These are phyloP conservation scores for Phlegmacium glaucopus DNA, from an alignment of 768 basidiomycete genomes.

Conservation along the genomic window DNA sequence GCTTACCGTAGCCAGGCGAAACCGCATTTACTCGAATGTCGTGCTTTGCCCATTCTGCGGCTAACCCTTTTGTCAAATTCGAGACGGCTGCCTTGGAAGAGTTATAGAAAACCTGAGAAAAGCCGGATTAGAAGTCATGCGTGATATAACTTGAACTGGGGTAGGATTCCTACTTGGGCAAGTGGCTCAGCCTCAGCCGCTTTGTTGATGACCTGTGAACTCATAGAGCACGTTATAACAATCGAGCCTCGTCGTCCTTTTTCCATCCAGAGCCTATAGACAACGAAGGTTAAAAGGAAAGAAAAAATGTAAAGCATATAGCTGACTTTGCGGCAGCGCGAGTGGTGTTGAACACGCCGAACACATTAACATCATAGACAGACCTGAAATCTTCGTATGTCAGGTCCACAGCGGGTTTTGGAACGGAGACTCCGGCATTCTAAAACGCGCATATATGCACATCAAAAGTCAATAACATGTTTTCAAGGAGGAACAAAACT, in stretches of 20 bases:
- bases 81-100: constrained; percentile 68
- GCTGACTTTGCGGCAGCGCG: constrained; percentile 54
- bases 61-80: constrained; percentile 52
- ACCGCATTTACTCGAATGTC: constrained; percentile 58
- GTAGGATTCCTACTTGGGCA: constrained; percentile 38
- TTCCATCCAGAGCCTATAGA: constrained; percentile 41
- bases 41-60: constrained; percentile 57
- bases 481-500: not conserved
- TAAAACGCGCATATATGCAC: constrained; percentile 14
- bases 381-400: constrained; percentile 49
- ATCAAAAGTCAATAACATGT: too few species aligned
- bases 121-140: constrained; percentile 19
- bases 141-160: not conserved
- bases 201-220: constrained; percentile 63
- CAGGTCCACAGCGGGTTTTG: constrained; percentile 60
- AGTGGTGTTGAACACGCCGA: constrained; percentile 62
- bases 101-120: constrained; percentile 52
- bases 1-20: constrained; percentile 58
- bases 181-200: constrained; percentile 39
- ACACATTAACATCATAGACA: constrained; percentile 59
- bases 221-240: constrained; percentile 65
- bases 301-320: not conserved
- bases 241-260: constrained; percentile 44
- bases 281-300: not conserved
- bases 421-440: constrained; percentile 63